Conservation (phyloP, 768 basidiomycete genomes). For the Scleroderma citrinum region DNA sequence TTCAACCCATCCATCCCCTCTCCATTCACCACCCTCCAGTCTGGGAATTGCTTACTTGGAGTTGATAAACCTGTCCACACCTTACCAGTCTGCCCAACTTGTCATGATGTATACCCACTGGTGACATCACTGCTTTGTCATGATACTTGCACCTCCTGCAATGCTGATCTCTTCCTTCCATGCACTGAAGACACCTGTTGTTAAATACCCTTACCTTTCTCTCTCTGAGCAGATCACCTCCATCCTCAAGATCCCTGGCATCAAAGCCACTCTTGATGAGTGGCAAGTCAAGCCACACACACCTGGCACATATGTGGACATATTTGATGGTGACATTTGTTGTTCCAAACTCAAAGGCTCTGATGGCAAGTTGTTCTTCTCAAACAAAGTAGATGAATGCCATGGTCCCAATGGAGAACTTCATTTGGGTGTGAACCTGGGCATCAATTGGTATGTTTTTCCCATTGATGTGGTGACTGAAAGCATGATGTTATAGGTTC, state of each 20-base stretch:
- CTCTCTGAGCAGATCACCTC: not conserved
- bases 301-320: constrained; percentile 13
- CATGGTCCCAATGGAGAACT: constrained; percentile 19
- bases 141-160: not conserved
- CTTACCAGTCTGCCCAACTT: constrained; percentile 18
- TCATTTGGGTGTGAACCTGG: constrained; percentile 18
- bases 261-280: not conserved
- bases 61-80: constrained; percentile 14
- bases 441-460: constrained; percentile 18
- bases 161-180: no score
- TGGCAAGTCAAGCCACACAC: not conserved
- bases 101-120: constrained; percentile 15
- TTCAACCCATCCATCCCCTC: constrained; percentile 4
- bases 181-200: not conserved
- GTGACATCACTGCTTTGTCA: not conserved
- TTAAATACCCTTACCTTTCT: constrained; percentile 4
- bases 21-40: constrained; percentile 14
- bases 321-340: constrained; percentile 25
- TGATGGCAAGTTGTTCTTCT: not conserved
- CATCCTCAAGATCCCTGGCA: not conserved
- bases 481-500: constrained; percentile 21
- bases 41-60: constrained; percentile 10
- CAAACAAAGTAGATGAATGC: not conserved
- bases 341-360: not conserved
- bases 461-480: constrained; percentile 16